These are phyloP conservation scores for Kwoniella shivajii DNA, from an alignment of 1,284 basidiomycete genomes.

Conservation along the genomic window DNA sequence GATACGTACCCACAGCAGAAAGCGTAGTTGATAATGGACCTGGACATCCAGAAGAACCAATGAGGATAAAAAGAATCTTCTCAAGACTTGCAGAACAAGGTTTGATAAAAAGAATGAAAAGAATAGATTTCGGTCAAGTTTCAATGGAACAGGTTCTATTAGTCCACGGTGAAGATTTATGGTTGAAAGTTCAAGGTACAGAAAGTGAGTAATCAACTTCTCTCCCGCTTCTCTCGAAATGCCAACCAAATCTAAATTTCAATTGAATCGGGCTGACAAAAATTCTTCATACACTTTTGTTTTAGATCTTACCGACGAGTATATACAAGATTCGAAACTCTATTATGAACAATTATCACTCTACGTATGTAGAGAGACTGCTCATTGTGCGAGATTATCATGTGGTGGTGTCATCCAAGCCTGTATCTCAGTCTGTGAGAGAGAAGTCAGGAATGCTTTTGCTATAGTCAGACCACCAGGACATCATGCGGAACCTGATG, in stretches of 20 bases:
- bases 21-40: conserved; percentile 54
- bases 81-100: conserved; percentile 64
- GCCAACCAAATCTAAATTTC: background rate
- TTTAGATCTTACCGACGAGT: conserved; percentile 70
- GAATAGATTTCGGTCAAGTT: conserved; percentile 73
- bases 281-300: background rate
- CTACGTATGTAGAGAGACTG: conserved; percentile 86
- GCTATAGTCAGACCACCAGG: conserved; percentile 97
- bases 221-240: background rate
- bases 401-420: conserved; percentile 95
- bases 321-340: conserved; percentile 68
- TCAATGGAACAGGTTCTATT: conserved; percentile 76
- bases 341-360: conserved; percentile 89
- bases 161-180: conserved; percentile 86
- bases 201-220: conserved; percentile 33
- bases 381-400: conserved; percentile 79
- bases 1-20: conserved; percentile 55
- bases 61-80: conserved; percentile 80
- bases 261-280: background rate
- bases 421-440: conserved; percentile 79
- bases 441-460: conserved; percentile 80
- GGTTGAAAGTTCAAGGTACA: conserved; percentile 80
- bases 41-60: conserved; percentile 83
- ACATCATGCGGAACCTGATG: conserved; percentile 96
- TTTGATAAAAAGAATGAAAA: conserved; percentile 73